A percentile compares a stretch with the other conserved stretches of the same genome.
Evolutionary conservation across 1,284 basidiomycete genomes (phyloP).

Genomic region (Coniferiporia weirii): DNA sequence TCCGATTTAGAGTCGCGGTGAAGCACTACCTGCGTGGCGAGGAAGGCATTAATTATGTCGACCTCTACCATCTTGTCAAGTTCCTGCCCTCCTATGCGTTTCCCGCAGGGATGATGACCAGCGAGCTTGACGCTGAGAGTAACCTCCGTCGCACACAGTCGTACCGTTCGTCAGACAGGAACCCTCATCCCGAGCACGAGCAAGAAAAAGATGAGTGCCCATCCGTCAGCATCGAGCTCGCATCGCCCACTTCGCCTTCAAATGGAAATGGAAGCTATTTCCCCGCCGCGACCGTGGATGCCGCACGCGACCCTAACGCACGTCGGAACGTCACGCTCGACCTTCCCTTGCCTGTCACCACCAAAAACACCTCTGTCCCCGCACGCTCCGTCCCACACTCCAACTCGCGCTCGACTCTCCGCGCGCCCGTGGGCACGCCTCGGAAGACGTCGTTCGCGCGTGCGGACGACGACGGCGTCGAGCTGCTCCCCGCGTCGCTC

Average conservation of each 20-base stretch:
- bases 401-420: conserved; percentile 12
- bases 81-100: conserved; percentile 63
- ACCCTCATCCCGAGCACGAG: background rate
- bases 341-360: conserved; percentile 8
- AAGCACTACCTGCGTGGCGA: conserved; percentile 59
- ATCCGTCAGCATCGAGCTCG: conserved; percentile 2
- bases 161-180: background rate
- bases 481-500: conserved; percentile 50
- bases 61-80: conserved; percentile 62
- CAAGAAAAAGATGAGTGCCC: background rate
- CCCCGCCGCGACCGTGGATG: background rate
- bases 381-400: background rate
- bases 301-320: background rate
- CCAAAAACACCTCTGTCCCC: background rate
- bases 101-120: conserved; percentile 48
- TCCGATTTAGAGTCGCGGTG: conserved; percentile 33
- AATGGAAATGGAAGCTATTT: background rate
- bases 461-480: conserved; percentile 35
- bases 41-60: conserved; percentile 55
- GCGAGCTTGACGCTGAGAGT: conserved; percentile 28
- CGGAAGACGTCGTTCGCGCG: conserved; percentile 19
- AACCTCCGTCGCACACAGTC: conserved; percentile 13
- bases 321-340: conserved; percentile 7
- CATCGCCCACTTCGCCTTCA: background rate
- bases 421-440: conserved; percentile 13